Percentiles rank a stretch among this genome's conserved stretches.
phyloP scores from a whole-genome alignment of 2,329 filamentous ascomycete species.

The Cladosporium colombiae region DNA sequence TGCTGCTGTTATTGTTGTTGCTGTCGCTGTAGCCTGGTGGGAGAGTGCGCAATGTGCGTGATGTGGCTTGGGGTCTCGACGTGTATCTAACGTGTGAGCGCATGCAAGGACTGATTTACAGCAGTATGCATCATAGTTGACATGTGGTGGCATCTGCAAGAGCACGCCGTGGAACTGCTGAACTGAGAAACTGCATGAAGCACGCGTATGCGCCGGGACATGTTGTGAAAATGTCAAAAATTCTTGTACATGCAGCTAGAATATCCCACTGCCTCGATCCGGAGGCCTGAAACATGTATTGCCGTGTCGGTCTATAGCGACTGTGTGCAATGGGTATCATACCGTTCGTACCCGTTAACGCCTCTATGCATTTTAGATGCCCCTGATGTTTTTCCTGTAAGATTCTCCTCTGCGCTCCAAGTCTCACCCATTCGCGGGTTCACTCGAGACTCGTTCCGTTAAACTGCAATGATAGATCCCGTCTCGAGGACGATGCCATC shows the following conservation, averaged over 20 bases:
- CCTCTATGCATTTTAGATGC: slow-evolving; percentile 10
- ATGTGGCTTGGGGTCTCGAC: not conserved
- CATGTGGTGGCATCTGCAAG: not conserved
- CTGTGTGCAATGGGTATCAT: slow-evolving; percentile 5
- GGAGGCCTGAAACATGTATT: not conserved
- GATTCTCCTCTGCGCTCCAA: not conserved
- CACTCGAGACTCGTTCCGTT: not conserved
- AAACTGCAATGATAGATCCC: not conserved
- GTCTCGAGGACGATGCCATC: not conserved
- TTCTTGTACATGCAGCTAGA: not conserved
- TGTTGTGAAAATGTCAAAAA: not conserved
- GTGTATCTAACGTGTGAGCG: not conserved
- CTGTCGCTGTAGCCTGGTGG: not conserved
- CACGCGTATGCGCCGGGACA: not conserved
- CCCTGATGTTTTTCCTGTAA: not conserved
- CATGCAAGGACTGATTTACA: not conserved
- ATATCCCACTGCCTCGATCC: not conserved
- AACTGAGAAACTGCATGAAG: not conserved
- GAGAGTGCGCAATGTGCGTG: not conserved
- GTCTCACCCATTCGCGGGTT: not conserved
- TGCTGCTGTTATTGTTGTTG: not conserved
- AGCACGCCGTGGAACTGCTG: not conserved
- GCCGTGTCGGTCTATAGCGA: slow-evolving; percentile 3
- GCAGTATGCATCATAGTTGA: not conserved
- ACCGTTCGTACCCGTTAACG: slow-evolving; percentile 1